These are phyloP conservation scores for Wickerhamomyces xylosicus DNA, from an alignment of 805 yeast species.

Conservation along the genomic window DNA sequence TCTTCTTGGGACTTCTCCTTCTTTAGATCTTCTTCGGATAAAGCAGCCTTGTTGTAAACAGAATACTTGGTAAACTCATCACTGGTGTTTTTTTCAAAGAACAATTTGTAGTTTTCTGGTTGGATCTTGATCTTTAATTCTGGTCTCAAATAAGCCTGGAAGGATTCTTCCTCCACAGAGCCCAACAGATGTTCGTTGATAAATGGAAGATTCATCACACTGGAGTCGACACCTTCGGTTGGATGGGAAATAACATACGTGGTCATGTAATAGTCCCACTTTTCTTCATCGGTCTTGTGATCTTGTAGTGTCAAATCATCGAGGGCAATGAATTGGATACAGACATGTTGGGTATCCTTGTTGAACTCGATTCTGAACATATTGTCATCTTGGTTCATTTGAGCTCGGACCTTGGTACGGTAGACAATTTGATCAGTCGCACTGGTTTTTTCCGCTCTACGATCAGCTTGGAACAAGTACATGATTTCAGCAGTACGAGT, in stretches of 20 bases:
- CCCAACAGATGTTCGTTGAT: slow-evolving; percentile 37
- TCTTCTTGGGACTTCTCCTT: slow-evolving; percentile 24
- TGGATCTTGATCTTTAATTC: slow-evolving; percentile 72
- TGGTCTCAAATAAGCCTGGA: slow-evolving; percentile 56
- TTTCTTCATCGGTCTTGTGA: slow-evolving; percentile 57
- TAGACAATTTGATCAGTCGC: slow-evolving; percentile 84
- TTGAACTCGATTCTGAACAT: slow-evolving; percentile 82
- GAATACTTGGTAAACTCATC: slow-evolving; percentile 69
- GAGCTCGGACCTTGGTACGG: slow-evolving; percentile 75
- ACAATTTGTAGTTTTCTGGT: slow-evolving; percentile 66
- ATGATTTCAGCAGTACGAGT: slow-evolving; percentile 71
- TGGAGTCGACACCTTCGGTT: slow-evolving; percentile 86
- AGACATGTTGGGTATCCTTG: slow-evolving; percentile 38
- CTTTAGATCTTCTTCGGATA: slow-evolving; percentile 7
- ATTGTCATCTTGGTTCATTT: slow-evolving; percentile 80
- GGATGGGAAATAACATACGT: slow-evolving; percentile 92
- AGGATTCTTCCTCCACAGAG: slow-evolving; percentile 36
- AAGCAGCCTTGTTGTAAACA: slow-evolving; percentile 27
- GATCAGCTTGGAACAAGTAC: slow-evolving; percentile 72
- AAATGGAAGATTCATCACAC: slow-evolving; percentile 72
- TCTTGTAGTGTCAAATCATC: slow-evolving; percentile 84
- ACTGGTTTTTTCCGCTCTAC: slow-evolving; percentile 51
- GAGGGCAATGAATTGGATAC: slow-evolving; percentile 74
- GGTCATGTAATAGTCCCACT: slow-evolving; percentile 89
- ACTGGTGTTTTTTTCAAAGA: slow-evolving; percentile 68